A percentile compares a stretch with the other conserved stretches of the same genome.
Evolutionary conservation across 2,329 filamentous ascomycete genomes (phyloP).

Genomic region (Sporothrix brunneoviolacea): DNA sequence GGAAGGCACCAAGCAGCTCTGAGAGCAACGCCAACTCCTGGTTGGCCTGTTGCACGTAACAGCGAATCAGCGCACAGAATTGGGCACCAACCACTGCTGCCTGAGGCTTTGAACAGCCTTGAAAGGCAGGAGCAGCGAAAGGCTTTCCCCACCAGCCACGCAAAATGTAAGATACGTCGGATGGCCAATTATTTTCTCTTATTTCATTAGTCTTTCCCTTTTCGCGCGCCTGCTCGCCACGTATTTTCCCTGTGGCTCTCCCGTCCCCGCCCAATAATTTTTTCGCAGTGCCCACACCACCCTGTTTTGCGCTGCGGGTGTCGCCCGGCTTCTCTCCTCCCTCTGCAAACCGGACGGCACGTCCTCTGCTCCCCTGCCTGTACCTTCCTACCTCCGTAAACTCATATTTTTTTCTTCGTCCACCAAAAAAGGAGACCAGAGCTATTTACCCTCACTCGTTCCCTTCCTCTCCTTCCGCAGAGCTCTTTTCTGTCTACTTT

Average conservation of each 20-base stretch:
- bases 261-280: not conserved
- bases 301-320: too few species aligned
- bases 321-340: too few species aligned
- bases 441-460: slow-evolving; percentile 6
- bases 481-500: not conserved
- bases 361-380: too few species aligned
- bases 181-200: too few species aligned
- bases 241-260: not conserved
- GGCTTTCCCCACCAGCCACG: not conserved
- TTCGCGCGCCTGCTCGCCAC: not conserved
- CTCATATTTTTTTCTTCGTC: not conserved
- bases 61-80: slow-evolving; percentile 11
- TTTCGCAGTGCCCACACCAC: not conserved
- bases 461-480: not conserved
- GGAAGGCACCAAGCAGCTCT: slow-evolving; percentile 4
- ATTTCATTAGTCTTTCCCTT: not conserved
- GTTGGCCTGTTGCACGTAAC: not conserved
- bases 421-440: not conserved
- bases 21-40: not conserved
- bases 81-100: slow-evolving; percentile 10
- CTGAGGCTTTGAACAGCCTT: slow-evolving; percentile 10
- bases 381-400: not conserved
- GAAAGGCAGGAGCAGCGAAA: not conserved
- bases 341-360: too few species aligned
- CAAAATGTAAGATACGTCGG: too few species aligned